phyloP scores from a whole-genome alignment of 768 basidiomycete species.

The Russula sp. region DNA sequence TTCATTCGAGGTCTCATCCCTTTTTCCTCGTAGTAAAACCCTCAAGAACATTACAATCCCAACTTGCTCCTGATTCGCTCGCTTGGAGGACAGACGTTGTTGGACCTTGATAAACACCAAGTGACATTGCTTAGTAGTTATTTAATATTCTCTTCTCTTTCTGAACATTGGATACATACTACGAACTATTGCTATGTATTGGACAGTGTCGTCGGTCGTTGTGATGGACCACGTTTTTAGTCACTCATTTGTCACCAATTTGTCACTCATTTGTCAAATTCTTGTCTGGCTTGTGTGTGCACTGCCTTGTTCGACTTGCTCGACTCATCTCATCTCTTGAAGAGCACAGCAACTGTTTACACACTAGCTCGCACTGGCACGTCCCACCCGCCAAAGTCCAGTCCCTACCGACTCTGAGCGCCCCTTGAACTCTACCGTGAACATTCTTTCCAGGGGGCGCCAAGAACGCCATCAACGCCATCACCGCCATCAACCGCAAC shows the following conservation, averaged over 20 bases:
- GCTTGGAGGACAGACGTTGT: not conserved
- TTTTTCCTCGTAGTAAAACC: conserved; percentile 48
- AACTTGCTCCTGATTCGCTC: conserved; percentile 41
- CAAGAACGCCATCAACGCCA: conserved; percentile 12
- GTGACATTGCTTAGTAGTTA: conserved; percentile 1
- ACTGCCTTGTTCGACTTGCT: not conserved
- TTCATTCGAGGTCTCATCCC: conserved; percentile 19
- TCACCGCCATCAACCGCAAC: conserved; percentile 1
- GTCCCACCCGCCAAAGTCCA: not conserved
- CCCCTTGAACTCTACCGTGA: not conserved
- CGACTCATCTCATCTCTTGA: too few relatives aligned
- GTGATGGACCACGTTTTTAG: conserved; percentile 9
- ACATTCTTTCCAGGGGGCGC: conserved; percentile 12
- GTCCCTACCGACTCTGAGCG: conserved; percentile 2
- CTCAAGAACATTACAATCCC: conserved; percentile 73
- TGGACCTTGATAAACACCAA: not conserved
- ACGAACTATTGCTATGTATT: not conserved
- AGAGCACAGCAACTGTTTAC: not conserved
- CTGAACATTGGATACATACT: not conserved
- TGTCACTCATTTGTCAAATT: conserved; percentile 17
- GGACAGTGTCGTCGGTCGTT: not conserved
- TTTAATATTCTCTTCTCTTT: not conserved
- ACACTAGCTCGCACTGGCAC: conserved; percentile 6
- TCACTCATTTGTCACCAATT: conserved; percentile 12
- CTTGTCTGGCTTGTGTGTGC: not conserved